Evolutionary conservation across 1,284 basidiomycete genomes (phyloP), one percentile per base, ranked within the genome.

Genomic region (Puccinia polysora): DNA sequence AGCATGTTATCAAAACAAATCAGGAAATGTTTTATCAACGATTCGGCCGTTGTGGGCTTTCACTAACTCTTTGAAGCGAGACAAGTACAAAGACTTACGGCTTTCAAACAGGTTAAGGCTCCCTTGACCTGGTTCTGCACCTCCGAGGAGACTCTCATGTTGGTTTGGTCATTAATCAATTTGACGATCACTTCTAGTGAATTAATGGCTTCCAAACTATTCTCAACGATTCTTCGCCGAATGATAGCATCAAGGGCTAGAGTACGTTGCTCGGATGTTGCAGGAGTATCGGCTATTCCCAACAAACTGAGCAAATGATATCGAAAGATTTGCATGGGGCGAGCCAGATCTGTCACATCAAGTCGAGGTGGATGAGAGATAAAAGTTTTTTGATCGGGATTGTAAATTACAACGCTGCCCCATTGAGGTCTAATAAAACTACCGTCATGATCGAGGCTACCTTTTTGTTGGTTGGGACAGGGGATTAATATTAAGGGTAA

Each of bases 391-490:
- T 63, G 74, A 18, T 80, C 32, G 6, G 82, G 82, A 78, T 96
- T 92, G 75, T 87, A 81, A 65, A 97, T 84, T 67, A 89, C 85
- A 59, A 98, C 89, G 15, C 91, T 88, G 47, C 96, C 95, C 88
- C 91, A 96, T 80, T 97, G 95, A 0, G 96, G 95, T 1, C 96
- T 84, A 28, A 97, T 84, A 83, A 97, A 98, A 7, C 89, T 86
- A 2, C 72, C 73, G 4, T 75, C n/a, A 1, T 10, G 12, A 49
- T 63, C 60, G 3, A 63, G n/a, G n/a, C 20, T 45, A 2, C 60
- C 60, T 63, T 8, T 10, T 1, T 30, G 10, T n/a, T 15, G 14
- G 55, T n/a, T 20, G n/a, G 3, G 49, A 40, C 25, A 18, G 12
- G n/a, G n/a, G n/a, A 45, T n/a, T n/a, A n/a, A n/a, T n/a, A n/a